Percentiles rank a stretch among this genome's conserved stretches.
These are phyloP conservation scores for Saccharomycopsis selenospora DNA, from an alignment of 805 yeast genomes.

Conservation along the genomic window DNA sequence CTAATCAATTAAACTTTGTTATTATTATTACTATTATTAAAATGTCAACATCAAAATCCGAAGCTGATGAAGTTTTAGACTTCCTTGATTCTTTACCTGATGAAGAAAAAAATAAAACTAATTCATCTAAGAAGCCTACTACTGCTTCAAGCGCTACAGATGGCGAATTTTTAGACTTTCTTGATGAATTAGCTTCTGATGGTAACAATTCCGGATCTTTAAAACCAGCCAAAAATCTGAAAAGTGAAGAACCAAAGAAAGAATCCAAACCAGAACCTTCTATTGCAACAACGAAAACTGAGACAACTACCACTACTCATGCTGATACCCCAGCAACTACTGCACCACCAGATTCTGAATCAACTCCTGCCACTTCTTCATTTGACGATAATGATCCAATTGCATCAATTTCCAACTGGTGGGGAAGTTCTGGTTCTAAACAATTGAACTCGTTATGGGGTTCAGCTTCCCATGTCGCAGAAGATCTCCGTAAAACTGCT, in stretches of 20 bases:
- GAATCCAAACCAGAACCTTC: background rate
- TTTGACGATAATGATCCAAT: slow-evolving; percentile 48
- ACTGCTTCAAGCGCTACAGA: slow-evolving; percentile 36
- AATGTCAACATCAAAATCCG: slow-evolving; percentile 23
- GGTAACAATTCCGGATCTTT: slow-evolving; percentile 33
- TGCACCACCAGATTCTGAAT: slow-evolving; percentile 22
- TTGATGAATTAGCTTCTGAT: slow-evolving; percentile 65
- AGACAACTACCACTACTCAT: background rate
- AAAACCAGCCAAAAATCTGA: slow-evolving; percentile 27
- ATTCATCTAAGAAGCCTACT: slow-evolving; percentile 35
- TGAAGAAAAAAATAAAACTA: slow-evolving; percentile 29
- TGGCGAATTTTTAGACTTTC: slow-evolving; percentile 36
- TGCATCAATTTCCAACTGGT: slow-evolving; percentile 63
- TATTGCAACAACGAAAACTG: background rate
- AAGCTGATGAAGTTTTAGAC: slow-evolving; percentile 71
- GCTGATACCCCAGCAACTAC: slow-evolving; percentile 4
- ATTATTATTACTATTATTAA: background rate
- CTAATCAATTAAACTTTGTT: background rate
- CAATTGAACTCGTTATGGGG: slow-evolving; percentile 66
- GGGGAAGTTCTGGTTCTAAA: slow-evolving; percentile 62
- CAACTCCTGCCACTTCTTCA: slow-evolving; percentile 22
- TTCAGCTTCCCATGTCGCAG: slow-evolving; percentile 41
- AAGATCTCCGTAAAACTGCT: slow-evolving; percentile 20
- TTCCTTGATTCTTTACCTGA: slow-evolving; percentile 77
- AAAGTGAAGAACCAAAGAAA: slow-evolving; percentile 21